Evolutionary conservation across 2,329 filamentous ascomycete genomes (phyloP), one percentile per base, ranked within the genome.

Genomic region (Cyphellophora attinorum): DNA sequence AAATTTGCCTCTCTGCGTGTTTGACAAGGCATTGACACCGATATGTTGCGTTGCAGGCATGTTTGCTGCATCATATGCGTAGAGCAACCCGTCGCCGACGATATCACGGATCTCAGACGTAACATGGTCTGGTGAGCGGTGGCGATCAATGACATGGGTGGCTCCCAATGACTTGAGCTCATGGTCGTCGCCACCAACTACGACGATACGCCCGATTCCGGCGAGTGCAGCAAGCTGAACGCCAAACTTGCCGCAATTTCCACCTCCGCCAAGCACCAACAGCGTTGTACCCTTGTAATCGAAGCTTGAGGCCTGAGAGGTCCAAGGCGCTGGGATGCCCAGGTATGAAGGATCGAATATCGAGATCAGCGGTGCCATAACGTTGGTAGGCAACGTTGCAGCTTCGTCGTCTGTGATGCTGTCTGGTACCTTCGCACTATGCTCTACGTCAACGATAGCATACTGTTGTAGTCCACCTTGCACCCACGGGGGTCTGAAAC

Each of bases 71-170:
- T 65, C 59, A 35, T 52, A 58, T 2, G 51, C 56, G 37, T 63
- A 61, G 5, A 59, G 10, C 4, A 64, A 43, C 5, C 61, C 58
- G 38, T 63, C 61, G 3, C 57, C 57, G 1, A 60, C 58, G 5
- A 62, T 43, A 2, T 40, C 49, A 1, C 53, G 51, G 34, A 64
- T 55, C n/a, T 53, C 47, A 1, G 35, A 38, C 0, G 50, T 41
- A 2, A 62, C 46, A 3, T 52, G 50, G 6, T 59, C 52, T 2
- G 30, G 21, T 19, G 46, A 27, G 10, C 29, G 53, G 33, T 62
- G 53, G 4, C 62, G 59, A 34, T 61, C 56, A n/a, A 64, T 39
- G 2, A 65, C 51, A 40, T 64, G 53, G 1, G 61, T 64, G 1
- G 63, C 63, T 1, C 62, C 62, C 12, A 47, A 51, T 5, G 19